A percentile compares a stretch with the other conserved stretches of the same genome.
Conservation (phyloP, 1,139 yeast species). For the Protomyces macrosporus region DNA sequence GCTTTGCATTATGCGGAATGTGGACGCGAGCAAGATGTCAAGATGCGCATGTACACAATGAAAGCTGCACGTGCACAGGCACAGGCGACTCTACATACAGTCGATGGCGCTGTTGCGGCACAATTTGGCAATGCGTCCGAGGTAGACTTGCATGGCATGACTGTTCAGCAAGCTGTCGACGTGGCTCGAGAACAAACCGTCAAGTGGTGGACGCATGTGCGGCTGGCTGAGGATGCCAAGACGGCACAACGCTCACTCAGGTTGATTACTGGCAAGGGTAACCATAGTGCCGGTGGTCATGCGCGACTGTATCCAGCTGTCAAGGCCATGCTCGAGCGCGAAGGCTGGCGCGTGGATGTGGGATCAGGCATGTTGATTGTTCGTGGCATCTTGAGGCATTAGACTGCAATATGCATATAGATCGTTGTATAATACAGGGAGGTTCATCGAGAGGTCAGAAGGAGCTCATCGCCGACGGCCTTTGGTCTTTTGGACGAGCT, state of each 20-base stretch:
- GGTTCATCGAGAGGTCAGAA: neutral
- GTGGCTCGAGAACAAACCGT: conserved; percentile 28
- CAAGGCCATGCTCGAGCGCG: conserved; percentile 27
- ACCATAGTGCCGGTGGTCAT: conserved; percentile 30
- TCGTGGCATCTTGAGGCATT: neutral
- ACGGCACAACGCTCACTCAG: conserved; percentile 21
- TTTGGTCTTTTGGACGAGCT: conserved; percentile 61
- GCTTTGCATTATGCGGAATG: conserved; percentile 25
- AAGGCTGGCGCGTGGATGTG: conserved; percentile 30
- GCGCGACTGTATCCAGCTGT: conserved; percentile 31
- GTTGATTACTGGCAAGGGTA: conserved; percentile 33
- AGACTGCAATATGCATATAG: neutral
- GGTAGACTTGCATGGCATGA: conserved; percentile 32
- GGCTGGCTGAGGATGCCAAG: neutral
- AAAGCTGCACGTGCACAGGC: conserved; percentile 11
- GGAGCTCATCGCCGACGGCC: neutral
- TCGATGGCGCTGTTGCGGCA: neutral
- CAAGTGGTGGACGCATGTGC: conserved; percentile 31
- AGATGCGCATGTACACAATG: conserved; percentile 10
- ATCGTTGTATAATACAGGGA: neutral
- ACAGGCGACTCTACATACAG: neutral
- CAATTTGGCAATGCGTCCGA: conserved; percentile 15
- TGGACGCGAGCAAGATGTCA: conserved; percentile 23
- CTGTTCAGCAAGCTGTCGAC: conserved; percentile 29
- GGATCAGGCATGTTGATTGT: neutral